phyloP scores from a whole-genome alignment of 768 basidiomycete genomes.

The Leccinellum albellum region DNA sequence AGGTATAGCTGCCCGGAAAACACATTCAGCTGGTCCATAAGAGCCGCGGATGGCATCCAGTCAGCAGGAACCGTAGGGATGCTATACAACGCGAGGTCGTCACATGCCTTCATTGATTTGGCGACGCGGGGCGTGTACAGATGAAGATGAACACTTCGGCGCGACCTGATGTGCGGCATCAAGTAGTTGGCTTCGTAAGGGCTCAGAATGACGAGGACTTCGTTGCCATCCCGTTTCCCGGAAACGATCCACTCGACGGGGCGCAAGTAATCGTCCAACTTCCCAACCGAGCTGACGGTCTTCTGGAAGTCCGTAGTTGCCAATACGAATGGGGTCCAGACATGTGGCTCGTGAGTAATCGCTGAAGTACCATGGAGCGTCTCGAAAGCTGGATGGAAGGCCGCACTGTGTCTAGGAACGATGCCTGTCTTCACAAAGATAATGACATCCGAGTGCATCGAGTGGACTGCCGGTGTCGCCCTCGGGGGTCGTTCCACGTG shows the following conservation, averaged over 20 bases:
- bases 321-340: neutral
- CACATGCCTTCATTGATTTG: neutral
- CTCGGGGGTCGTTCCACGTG: neutral
- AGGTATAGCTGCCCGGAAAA: neutral
- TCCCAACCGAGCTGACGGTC: slow-evolving; percentile 3
- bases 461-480: neutral
- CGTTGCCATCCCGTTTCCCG: neutral
- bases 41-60: neutral
- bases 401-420: neutral
- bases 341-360: neutral
- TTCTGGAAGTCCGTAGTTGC: neutral
- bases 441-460: neutral
- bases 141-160: neutral
- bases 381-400: neutral
- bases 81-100: neutral
- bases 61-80: neutral
- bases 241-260: neutral
- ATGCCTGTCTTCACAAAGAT: neutral
- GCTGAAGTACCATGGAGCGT: neutral
- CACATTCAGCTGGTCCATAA: neutral
- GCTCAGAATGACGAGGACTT: neutral
- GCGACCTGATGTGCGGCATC: slow-evolving; percentile 32
- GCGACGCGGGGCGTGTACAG: neutral
- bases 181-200: slow-evolving; percentile 34
- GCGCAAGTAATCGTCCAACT: neutral